Evolutionary conservation across 108 stramenopile genomes (phyloP), one percentile per base, ranked within the genome.

Genomic region (Nitzschia putrida): DNA sequence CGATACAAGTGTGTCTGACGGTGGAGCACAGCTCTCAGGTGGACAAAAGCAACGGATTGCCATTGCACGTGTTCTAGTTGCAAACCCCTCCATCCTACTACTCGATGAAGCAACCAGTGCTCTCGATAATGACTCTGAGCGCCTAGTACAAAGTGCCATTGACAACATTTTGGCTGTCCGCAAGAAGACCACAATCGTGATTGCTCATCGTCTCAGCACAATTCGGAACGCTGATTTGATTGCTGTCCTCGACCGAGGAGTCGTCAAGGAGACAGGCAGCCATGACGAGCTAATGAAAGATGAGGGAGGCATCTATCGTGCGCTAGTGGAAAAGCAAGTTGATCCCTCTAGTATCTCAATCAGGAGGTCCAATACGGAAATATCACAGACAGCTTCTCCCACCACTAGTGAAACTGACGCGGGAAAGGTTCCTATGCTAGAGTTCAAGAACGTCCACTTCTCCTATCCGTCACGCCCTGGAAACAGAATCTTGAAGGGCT

Each of bases 21-120:
- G 90, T 9, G 97, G 97, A 12, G 53, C 83, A 13, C 76, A 92
- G 68, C 83, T 98, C 0, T 81, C 79, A 14, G 98, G 98, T 8
- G 98, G 98, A 3, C 97, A 98, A 78, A 95, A 96, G 61, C 97
- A 98, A 69, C 79, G 98, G 12, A 91, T 98, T 72, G 95, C 95
- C 13, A 96, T 97, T 61, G 93, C 96, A 12, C 71, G 96, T 22
- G 92, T 90, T 10, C 66, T 96, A 57, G 74, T 96, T 21, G 75
- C 78, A 12, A 80, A 88, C 50, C 94, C 95, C 0, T 68, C 72
- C 38, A 79, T 97, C 34, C 66, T 98, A 10, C 65, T 98, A 0
- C 81, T 98, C 0, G 96, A 97, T 78, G 95, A 97, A 75, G 93
- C 90, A 24, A 94, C 91, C 20, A 51, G 52, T 24, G 74, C 86